phyloP scores from a whole-genome alignment of 176 grass and related monocot species.

The Carex cristatella region DNA sequence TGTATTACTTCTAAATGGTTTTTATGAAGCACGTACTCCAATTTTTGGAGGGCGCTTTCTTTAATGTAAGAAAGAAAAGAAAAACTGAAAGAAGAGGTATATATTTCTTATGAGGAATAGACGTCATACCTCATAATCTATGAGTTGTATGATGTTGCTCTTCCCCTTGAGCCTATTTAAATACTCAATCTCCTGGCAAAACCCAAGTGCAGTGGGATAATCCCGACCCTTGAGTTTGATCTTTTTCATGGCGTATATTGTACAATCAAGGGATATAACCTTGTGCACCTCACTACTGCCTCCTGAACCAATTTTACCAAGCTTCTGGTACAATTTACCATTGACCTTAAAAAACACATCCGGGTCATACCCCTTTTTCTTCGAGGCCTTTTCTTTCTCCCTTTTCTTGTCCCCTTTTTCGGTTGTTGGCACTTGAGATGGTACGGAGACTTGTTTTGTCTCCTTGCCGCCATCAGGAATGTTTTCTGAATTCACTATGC shows the following conservation, averaged over 20 bases:
- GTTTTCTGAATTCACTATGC: constrained; percentile 32
- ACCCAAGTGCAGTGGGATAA: constrained; percentile 81
- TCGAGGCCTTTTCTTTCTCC: constrained; percentile 54
- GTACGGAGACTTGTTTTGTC: constrained; percentile 22
- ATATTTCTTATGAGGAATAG: not conserved
- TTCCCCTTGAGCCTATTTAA: constrained; percentile 89
- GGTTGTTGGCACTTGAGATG: constrained; percentile 36
- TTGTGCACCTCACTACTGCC: constrained; percentile 98
- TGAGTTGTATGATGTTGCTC: constrained; percentile 84
- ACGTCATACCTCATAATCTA: constrained; percentile 83
- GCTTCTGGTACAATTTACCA: constrained; percentile 93
- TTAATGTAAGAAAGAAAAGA: not conserved
- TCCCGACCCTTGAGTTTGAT: constrained; percentile 95
- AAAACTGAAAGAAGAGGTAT: not conserved
- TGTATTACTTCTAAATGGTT: not conserved
- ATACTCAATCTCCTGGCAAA: constrained; percentile 95
- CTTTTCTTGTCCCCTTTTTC: constrained; percentile 39
- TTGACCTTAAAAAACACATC: constrained; percentile 84
- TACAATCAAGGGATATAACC: constrained; percentile 76
- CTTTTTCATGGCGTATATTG: constrained; percentile 90
- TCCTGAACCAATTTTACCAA: constrained; percentile 93
- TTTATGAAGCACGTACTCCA: not conserved
- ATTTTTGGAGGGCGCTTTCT: not conserved
- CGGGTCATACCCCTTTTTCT: constrained; percentile 61
- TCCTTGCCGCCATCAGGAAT: constrained; percentile 25